Evolutionary conservation across 2,329 filamentous ascomycete genomes (phyloP), one percentile per base, ranked within the genome.

Genomic region (Teratosphaeria zuluensis): DNA sequence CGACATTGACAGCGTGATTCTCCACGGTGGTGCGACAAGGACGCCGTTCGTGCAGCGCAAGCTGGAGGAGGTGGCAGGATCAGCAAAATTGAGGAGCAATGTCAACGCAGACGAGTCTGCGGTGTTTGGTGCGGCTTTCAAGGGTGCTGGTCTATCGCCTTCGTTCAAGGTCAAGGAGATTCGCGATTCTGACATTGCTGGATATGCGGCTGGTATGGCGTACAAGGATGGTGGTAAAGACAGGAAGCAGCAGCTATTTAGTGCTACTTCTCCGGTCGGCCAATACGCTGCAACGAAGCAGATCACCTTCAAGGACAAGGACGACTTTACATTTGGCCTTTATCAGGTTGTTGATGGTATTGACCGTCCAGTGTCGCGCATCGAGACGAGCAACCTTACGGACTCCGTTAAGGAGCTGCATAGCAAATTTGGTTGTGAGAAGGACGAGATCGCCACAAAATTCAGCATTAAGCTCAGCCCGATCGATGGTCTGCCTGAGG

Each of bases 121-220:
- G 55, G 94, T 95, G 9, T 95, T 97, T 73, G 94, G 94, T 67
- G 92, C 94, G 58, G 92, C 88, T 31, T 97, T 99, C 81, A 90
- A 92, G 70, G 94, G 90, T 55, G 94, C 94, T 56, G 85, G 90
- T 66, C 81, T 99, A 59, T 96, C 90, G 75, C 91, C 92, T 48
- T 92, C 89, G 72, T 99, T 99, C 84, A 87, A 91, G 62, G 94
- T 99, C 71, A 99, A 97, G 81, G 94, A 97, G 70, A 99, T 99
- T 64, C 83, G 89, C 60, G 84, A 89, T 56, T 81, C 79, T n/a
- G 94, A 99, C 67, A 84, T 82, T 24, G 83, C 89, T 51, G 80
- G 81, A 51, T 96, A 94, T 71, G 78, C 85, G 1, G 82, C 88
- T 31, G 85, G 85, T 58, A 82, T 96, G 67, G 88, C 87, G 72